Evolutionary conservation across 2,329 filamentous ascomycete genomes (phyloP), one percentile per base, ranked within the genome.

Genomic region (Phyllosticta paracitricarpa): DNA sequence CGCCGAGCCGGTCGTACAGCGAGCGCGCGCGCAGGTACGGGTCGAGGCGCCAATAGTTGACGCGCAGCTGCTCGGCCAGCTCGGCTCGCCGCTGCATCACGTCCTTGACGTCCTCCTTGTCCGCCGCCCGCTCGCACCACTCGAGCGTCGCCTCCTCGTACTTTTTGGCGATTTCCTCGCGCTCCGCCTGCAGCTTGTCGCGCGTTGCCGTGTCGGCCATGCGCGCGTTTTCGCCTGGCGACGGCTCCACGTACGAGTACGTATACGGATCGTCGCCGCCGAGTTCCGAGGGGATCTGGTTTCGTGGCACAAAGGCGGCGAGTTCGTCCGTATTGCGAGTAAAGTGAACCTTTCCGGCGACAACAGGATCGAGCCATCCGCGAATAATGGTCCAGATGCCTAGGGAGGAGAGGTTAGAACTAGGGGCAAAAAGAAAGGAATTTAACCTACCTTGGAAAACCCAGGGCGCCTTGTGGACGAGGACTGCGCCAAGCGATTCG

Each of bases 391-490:
- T 91, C 94, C 93, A 97, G 65, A 97, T 89, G n/a, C 89, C 89
- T 89, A 63, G 17, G 25, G 12, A 52, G n/a, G 24, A 48, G 30
- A 63, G 52, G 48, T 60, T 19, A 56, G 54, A 28, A 9, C 12
- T n/a, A 19, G 8, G 8, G 14, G 33, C 5, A 6, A n/a, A 19
- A 25, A 26, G 12, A 24, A 35, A 6, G 7, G 25, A 19, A 69
- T 71, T 14, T 2, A 24, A 75, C 79, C 61, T 75, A 87, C 89
- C 88, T 79, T 96, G 92, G 78, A 99, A 99, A 54, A 99, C 79
- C 94, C 94, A 99, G 3, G 94, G 94, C 0, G 94, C 87, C 74
- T 96, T 96, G 79, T 99, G 94, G 48, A 99, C 90, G 54, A 97
- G 82, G 2, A 97, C 90, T 2, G 88, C 83, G 28, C 93, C 94